Percentiles rank a stretch among this genome's conserved stretches.
phyloP scores from a whole-genome alignment of 164 flowering plant genomes.

The Dillenia turbinata region DNA sequence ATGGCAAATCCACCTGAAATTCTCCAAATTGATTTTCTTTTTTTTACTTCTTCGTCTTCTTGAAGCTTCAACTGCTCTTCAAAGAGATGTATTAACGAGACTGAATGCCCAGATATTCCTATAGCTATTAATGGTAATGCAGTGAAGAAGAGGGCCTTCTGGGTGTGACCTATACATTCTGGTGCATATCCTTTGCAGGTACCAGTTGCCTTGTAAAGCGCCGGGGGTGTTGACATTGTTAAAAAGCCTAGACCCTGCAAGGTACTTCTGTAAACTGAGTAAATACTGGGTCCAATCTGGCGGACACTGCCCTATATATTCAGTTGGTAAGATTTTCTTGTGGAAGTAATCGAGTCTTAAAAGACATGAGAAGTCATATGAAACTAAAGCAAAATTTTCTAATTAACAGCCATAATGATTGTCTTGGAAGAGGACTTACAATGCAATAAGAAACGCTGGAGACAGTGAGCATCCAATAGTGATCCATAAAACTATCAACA shows the following conservation, averaged over 20 bases:
- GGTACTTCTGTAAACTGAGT: too few relatives aligned
- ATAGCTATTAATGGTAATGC: conserved; percentile 23
- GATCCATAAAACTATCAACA: conserved; percentile 26
- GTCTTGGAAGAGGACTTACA: conserved; percentile 20
- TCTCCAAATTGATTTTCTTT: too few relatives aligned
- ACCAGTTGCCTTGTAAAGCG: conserved; percentile 13
- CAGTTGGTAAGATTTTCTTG: too few relatives aligned
- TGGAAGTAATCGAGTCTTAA: too few relatives aligned
- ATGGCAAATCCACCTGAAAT: conserved; percentile 4
- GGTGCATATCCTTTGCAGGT: conserved; percentile 24
- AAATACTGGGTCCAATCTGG: too few relatives aligned
- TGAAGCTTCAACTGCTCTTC: conserved; percentile 4
- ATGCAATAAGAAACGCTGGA: conserved; percentile 21
- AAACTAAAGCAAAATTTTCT: too few relatives aligned
- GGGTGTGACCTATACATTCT: conserved; percentile 28
- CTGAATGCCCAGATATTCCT: conserved; percentile 28
- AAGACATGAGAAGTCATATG: too few relatives aligned
- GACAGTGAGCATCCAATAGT: conserved; percentile 26
- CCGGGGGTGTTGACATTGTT: conserved; percentile 38
- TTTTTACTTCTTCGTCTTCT: not conserved
- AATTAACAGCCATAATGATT: too few relatives aligned
- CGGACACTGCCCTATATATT: too few relatives aligned
- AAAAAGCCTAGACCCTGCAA: conserved; percentile 31
- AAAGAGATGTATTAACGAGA: conserved; percentile 13
- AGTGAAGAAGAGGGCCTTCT: conserved; percentile 26